Evolutionary conservation across 495 filamentous ascomycete genomes (phyloP).

Genomic region (Pyrenopolyporus hunteri): DNA sequence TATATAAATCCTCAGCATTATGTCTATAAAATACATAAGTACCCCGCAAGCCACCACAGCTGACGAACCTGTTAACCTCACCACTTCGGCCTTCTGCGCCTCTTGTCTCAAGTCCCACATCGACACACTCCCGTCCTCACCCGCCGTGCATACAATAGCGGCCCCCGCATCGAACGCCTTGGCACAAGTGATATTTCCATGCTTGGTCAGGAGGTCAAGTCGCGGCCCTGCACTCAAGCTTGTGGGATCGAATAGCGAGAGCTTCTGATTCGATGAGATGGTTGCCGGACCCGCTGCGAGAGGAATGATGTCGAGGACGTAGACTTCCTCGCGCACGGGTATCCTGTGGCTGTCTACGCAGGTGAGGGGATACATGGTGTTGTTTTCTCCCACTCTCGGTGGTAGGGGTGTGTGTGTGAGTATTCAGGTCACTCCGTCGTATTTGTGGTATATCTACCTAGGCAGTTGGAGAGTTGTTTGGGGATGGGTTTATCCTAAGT

Average conservation of each 20-base stretch:
- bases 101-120: constrained; percentile 63
- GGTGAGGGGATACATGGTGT: constrained; percentile 54
- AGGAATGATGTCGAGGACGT: constrained; percentile 59
- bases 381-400: background rate
- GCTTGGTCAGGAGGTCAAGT: constrained; percentile 51
- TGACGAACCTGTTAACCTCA: constrained; percentile 51
- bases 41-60: background rate
- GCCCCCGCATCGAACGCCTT: constrained; percentile 50
- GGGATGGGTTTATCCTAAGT: background rate
- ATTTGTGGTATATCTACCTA: background rate
- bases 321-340: constrained; percentile 49
- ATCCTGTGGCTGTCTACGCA: constrained; percentile 52
- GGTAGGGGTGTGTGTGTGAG: no score
- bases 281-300: constrained; percentile 51
- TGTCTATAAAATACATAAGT: constrained; percentile 8
- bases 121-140: constrained; percentile 65
- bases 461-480: background rate
- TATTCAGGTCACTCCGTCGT: background rate
- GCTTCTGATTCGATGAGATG: constrained; percentile 60
- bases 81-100: constrained; percentile 40
- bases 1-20: constrained; percentile 39
- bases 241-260: constrained; percentile 60
- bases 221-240: constrained; percentile 50
- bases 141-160: constrained; percentile 60
- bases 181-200: constrained; percentile 64